Base-by-base conservation (phyloP, 2,329 filamentous ascomycete genomes). In the Epichloe amarillans region DNA sequence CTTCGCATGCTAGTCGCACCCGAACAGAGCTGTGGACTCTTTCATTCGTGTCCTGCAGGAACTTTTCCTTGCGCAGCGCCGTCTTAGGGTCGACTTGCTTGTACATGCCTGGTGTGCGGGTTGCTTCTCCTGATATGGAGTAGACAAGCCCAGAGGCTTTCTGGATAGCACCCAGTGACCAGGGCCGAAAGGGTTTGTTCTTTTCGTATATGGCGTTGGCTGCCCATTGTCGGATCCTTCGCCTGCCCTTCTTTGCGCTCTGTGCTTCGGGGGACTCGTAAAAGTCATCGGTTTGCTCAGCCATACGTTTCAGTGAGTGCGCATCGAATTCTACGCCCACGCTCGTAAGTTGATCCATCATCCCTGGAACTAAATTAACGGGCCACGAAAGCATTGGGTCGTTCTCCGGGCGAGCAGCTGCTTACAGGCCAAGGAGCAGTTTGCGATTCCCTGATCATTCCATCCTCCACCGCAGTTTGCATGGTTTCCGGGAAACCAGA, bases 401-500 rank as follows among this genome's bases (percentile, higher is more conserved):
- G 39, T 26, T 1, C 23, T 44, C 17, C 10, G 23, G 23, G 10
- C 21, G 17, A n/a, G 5, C 15, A 10, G 41, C 14, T n/a, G 58
- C 68, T 56, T 57, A 70, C 69, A 71, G 17, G 66, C 62, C 45
- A 71, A 60, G 21, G 64, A 64, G 15, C 64, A 61, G 49, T 71
- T 67, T 3, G 69, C 62, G 19, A 70, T 65, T 43, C 71, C 72
- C 53, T 75, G 69, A 46, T 77, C 74, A 5, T 65, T 61, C 77
- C 77, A 84, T 2, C 84, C 83, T 35, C 84, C 84, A 4, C 84
- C 84, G 45, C 85, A 79, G 57, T 87, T 84, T 11, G 73, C 79
- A 60, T 89, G 85, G 47, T 76, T 79, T 6, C 84, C 84, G 0
- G 84, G 80, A 58, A 89, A 88, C 80, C 80, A 83, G 12, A 75